Conservation (phyloP, 306 rosid species). For the Cucumis cinereus region DNA sequence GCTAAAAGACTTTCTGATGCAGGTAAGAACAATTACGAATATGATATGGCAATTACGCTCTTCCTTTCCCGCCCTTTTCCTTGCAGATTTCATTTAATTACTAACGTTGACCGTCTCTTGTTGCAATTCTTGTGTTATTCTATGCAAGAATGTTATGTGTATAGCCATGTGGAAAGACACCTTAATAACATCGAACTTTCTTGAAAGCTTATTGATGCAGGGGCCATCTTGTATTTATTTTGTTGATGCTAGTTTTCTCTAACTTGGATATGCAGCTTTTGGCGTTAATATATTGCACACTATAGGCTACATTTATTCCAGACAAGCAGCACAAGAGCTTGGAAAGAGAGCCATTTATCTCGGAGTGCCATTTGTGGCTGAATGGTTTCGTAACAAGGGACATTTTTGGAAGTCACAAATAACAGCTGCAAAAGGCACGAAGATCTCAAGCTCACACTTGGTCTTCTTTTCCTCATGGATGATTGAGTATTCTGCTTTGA, state of each 20-base stretch:
- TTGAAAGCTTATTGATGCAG: slow-evolving; percentile 2
- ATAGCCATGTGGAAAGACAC: not conserved
- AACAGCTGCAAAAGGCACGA: slow-evolving; percentile 78
- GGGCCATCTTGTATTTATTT: not conserved
- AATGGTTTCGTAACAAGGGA: slow-evolving; percentile 88
- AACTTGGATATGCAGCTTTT: slow-evolving; percentile 39
- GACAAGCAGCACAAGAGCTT: slow-evolving; percentile 94
- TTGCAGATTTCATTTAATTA: not conserved
- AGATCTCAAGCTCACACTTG: not conserved
- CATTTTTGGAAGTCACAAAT: slow-evolving; percentile 88
- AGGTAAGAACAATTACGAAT: slow-evolving; percentile 29
- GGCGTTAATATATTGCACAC: slow-evolving; percentile 67
- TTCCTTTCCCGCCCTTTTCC: not conserved
- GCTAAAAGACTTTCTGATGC: slow-evolving; percentile 71
- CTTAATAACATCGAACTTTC: not conserved
- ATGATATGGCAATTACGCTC: not conserved
- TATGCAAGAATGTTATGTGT: not conserved
- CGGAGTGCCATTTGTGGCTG: slow-evolving; percentile 83
- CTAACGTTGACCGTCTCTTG: not conserved
- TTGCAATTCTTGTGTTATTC: not conserved
- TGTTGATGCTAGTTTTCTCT: not conserved
- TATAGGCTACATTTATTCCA: slow-evolving; percentile 65
- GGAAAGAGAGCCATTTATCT: slow-evolving; percentile 83
- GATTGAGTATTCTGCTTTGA: slow-evolving; percentile 1
- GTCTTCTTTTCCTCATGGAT: slow-evolving; percentile 1